Evolutionary conservation across 2,329 filamentous ascomycete genomes (phyloP).

Genomic region (Monascus ruber): DNA sequence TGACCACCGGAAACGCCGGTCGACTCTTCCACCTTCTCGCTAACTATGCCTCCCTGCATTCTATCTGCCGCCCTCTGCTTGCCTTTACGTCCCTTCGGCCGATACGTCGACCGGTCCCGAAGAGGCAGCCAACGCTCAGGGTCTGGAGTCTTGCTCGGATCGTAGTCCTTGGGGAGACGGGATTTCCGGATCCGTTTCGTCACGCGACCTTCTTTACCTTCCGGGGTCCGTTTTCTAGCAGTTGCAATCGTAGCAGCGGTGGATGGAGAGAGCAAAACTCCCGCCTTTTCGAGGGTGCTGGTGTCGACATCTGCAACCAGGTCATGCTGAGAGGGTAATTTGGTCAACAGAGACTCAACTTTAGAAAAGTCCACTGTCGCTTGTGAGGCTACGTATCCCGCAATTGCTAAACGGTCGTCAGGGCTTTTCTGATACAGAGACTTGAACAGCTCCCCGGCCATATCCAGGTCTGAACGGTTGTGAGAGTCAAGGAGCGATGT

Average conservation of each 20-base stretch:
- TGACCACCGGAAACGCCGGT: slow-evolving; percentile 16
- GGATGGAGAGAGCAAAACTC: slow-evolving; percentile 27
- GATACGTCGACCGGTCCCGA: slow-evolving; percentile 76
- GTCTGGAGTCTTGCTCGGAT: slow-evolving; percentile 69
- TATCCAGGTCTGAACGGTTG: slow-evolving; percentile 52
- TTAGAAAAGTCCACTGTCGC: slow-evolving; percentile 40
- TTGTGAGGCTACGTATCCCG: slow-evolving; percentile 77
- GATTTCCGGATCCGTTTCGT: slow-evolving; percentile 36
- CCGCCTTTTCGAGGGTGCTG: slow-evolving; percentile 33
- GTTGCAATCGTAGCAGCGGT: slow-evolving; percentile 21
- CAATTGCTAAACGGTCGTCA: slow-evolving; percentile 56
- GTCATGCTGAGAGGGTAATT: slow-evolving; percentile 29
- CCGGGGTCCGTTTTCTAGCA: slow-evolving; percentile 30
- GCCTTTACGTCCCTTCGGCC: slow-evolving; percentile 84
- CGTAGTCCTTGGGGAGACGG: slow-evolving; percentile 40
- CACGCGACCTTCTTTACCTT: slow-evolving; percentile 18
- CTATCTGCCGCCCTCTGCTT: slow-evolving; percentile 68
- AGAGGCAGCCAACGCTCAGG: slow-evolving; percentile 89
- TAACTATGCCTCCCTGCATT: slow-evolving; percentile 76
- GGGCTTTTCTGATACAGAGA: slow-evolving; percentile 55
- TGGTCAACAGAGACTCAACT: slow-evolving; percentile 24
- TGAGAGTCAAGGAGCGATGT: slow-evolving; percentile 68
- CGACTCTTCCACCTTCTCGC: slow-evolving; percentile 55
- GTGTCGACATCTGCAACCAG: slow-evolving; percentile 34
- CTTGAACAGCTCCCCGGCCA: slow-evolving; percentile 69